phyloP scores from a whole-genome alignment of 805 yeast genomes.

The Candida mattraensis region DNA sequence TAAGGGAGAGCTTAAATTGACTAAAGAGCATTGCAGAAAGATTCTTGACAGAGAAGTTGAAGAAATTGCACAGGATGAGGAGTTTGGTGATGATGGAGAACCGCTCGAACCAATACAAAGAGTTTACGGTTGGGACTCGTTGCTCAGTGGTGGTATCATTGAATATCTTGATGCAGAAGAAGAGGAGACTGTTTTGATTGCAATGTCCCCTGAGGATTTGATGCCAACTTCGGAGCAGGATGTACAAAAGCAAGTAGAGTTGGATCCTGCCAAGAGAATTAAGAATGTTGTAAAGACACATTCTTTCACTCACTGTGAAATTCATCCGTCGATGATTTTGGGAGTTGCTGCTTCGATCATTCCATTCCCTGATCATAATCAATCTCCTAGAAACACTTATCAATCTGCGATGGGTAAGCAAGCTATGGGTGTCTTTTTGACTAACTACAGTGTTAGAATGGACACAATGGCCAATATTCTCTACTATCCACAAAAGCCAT shows the following conservation, averaged over 20 bases:
- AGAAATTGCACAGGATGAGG: constrained; percentile 48
- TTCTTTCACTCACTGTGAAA: constrained; percentile 97
- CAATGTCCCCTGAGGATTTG: constrained; percentile 97
- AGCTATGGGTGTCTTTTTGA: constrained; percentile 98
- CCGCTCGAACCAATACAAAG: constrained; percentile 42
- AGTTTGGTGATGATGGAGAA: constrained; percentile 44
- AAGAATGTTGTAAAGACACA: constrained; percentile 55
- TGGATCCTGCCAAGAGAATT: constrained; percentile 83
- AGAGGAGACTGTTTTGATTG: constrained; percentile 97
- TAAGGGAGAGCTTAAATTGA: constrained; percentile 77
- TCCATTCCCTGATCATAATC: constrained; percentile 99
- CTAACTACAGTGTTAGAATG: constrained; percentile 96
- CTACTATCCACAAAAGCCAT: constrained; percentile 96
- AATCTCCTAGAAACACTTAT: constrained; percentile 98
- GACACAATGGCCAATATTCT: constrained; percentile 98
- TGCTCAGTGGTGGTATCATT: constrained; percentile 82
- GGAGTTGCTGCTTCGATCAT: constrained; percentile 98
- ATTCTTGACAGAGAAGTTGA: constrained; percentile 65
- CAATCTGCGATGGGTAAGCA: constrained; percentile 99
- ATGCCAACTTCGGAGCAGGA: constrained; percentile 50
- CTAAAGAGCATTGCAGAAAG: constrained; percentile 78
- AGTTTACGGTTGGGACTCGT: constrained; percentile 77
- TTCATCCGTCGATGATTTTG: constrained; percentile 97
- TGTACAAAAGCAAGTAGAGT: constrained; percentile 41
- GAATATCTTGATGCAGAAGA: constrained; percentile 99